Evolutionary conservation across 176 grass and related monocot species (phyloP), one percentile per base, ranked within the genome.

Genomic region (Oryza meridionalis): DNA sequence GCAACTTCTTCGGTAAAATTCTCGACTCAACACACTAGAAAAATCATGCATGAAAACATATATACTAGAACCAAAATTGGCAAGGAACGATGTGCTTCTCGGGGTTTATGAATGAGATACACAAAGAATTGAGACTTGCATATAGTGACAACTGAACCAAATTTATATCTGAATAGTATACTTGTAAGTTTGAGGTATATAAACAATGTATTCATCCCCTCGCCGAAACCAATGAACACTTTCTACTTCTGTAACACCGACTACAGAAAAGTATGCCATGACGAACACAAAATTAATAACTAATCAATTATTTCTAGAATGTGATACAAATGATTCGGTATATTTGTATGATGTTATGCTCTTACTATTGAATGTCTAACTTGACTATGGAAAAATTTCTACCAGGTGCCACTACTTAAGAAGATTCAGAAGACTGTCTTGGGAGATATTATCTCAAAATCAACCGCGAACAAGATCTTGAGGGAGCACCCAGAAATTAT

Each of bases 351-450:
- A 70, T 81, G 26, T 24, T 82, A 70, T 82, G 33, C 46, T 64
- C 32, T 72, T 24, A 7, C 73, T 78, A 13, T 63, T 45, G 15
- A 78, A 83, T 79, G 22, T 67, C 77, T 83, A 79, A 87, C 50
- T 83, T 65, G 37, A 44, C 81, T 78, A 82, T 50, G 35, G 32
- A 75, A 87, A 87, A 87, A 74, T 58, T 76, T 82, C 72, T 76
- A 62, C 69, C 82, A 90, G 90, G 76, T 82, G 47, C 45, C 59
- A 16, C 82, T 70, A 9, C 84, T 81, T 11, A 75, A 88, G 62
- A 90, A 84, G 75, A 73, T 82, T 31, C 77, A 82, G 58, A 83
- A 26, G 40, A 67, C 58, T 53, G 64, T 83, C 42, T 72, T 89
- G 26, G 67, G 82, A 62, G 62, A 74, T 10, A 67, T 37, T 63